These are phyloP conservation scores for Paramecium sexaurelia DNA, from an alignment of 73 alveolate genomes.

Conservation along the genomic window DNA sequence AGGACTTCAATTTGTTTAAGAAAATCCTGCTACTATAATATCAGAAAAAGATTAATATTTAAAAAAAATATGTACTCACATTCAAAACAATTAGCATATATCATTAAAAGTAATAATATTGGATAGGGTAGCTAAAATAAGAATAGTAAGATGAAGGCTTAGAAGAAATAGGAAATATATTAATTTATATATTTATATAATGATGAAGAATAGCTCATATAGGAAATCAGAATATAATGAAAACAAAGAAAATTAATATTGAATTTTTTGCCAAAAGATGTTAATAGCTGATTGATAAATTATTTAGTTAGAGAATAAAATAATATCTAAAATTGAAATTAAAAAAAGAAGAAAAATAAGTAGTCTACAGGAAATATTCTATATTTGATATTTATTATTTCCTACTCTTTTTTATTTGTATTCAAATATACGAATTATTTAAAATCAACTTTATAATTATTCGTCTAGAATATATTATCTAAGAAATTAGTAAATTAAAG, in stretches of 20 bases:
- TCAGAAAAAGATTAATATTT: too few species aligned
- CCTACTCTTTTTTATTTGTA: too few species aligned
- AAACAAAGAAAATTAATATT: neutral
- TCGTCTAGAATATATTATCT: too few species aligned
- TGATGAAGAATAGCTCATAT: neutral
- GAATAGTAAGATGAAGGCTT: neutral
- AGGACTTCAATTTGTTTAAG: too few species aligned
- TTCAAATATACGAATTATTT: too few species aligned
- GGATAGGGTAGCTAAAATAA: neutral
- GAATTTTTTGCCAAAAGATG: neutral
- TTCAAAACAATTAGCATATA: neutral
- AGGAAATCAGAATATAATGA: neutral
- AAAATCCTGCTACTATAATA: too few species aligned
- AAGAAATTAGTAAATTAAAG: too few species aligned
- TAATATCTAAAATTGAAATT: neutral
- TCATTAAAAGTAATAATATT: neutral
- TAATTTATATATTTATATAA: neutral
- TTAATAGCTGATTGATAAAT: neutral
- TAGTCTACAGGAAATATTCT: neutral
- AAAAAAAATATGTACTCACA: neutral
- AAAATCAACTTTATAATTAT: too few species aligned
- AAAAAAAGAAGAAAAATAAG: neutral
- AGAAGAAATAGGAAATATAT: neutral
- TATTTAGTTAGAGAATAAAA: neutral
- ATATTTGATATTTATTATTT: neutral